Evolutionary conservation across 2,329 filamentous ascomycete species (phyloP).

Genomic region (Aspergillus nomiae): DNA sequence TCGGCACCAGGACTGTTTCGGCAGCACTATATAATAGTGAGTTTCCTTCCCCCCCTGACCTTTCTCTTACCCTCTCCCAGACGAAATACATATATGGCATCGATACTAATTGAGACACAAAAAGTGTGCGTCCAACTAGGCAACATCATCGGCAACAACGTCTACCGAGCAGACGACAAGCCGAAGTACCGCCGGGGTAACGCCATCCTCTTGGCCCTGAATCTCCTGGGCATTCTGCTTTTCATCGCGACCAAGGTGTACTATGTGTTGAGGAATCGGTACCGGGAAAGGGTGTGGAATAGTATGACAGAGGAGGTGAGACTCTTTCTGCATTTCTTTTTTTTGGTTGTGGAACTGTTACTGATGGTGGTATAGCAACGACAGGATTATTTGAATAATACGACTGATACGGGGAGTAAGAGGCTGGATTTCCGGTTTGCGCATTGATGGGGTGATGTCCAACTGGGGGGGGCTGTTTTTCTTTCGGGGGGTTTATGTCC

Average conservation of each 20-base stretch:
- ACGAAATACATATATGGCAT: too few relatives aligned
- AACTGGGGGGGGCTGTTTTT: too few relatives aligned
- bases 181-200: conserved; percentile 9
- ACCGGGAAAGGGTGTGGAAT: conserved; percentile 43
- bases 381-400: conserved; percentile 48
- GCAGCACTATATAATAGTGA: conserved; percentile 58
- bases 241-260: conserved; percentile 5
- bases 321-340: not conserved
- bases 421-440: conserved; percentile 22
- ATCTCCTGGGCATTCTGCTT: conserved; percentile 3
- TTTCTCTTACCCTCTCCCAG: not conserved
- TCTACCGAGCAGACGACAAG: conserved; percentile 8
- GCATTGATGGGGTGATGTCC: conserved; percentile 6
- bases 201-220: conserved; percentile 3
- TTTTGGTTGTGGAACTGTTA: too few relatives aligned
- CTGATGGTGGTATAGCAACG: conserved; percentile 5
- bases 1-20: conserved; percentile 63
- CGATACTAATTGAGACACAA: not conserved
- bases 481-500: too few relatives aligned
- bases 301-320: conserved; percentile 37
- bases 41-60: not conserved
- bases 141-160: conserved; percentile 8
- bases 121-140: conserved; percentile 9
- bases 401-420: conserved; percentile 49
- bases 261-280: conserved; percentile 23